Evolutionary conservation across 805 yeast species (phyloP).

Genomic region (Saccharomycopsis javanensis): DNA sequence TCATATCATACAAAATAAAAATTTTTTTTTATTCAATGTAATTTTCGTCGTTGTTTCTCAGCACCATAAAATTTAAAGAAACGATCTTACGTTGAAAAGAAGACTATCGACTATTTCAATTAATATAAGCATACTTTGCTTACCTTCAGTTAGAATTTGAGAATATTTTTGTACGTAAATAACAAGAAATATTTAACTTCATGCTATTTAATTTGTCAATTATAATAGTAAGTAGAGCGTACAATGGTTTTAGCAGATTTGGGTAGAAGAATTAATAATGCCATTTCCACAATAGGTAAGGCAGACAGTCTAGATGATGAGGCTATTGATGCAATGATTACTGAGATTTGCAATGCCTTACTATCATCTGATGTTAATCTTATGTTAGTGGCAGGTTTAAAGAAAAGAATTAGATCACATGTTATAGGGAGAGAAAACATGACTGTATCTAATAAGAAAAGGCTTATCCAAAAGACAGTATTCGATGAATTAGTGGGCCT

Average conservation of each 20-base stretch:
- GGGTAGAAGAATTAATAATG: constrained; percentile 67
- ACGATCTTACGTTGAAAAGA: no score
- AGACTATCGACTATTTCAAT: no score
- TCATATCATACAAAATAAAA: neutral
- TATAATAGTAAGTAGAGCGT: neutral
- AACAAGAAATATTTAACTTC: no score
- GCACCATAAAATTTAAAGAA: no score
- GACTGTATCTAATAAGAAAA: constrained; percentile 58
- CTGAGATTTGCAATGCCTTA: constrained; percentile 83
- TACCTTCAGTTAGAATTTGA: no score
- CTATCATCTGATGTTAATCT: constrained; percentile 93
- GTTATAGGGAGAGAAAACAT: constrained; percentile 45
- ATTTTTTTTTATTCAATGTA: neutral
- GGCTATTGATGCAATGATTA: constrained; percentile 63
- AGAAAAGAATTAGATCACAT: constrained; percentile 57
- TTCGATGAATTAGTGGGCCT: constrained; percentile 84
- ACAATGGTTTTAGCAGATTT: constrained; percentile 42
- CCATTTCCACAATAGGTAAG: constrained; percentile 54
- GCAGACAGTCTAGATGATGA: constrained; percentile 49
- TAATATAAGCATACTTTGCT: no score
- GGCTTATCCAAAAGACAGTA: constrained; percentile 79
- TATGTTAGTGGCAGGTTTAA: constrained; percentile 63
- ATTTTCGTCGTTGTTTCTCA: neutral
- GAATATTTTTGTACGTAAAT: no score
- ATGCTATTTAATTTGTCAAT: neutral